Percentiles rank a stretch among this genome's conserved stretches.
These are phyloP conservation scores for Botrytis fabae DNA, from an alignment of 2,329 filamentous ascomycete species.

Conservation along the genomic window DNA sequence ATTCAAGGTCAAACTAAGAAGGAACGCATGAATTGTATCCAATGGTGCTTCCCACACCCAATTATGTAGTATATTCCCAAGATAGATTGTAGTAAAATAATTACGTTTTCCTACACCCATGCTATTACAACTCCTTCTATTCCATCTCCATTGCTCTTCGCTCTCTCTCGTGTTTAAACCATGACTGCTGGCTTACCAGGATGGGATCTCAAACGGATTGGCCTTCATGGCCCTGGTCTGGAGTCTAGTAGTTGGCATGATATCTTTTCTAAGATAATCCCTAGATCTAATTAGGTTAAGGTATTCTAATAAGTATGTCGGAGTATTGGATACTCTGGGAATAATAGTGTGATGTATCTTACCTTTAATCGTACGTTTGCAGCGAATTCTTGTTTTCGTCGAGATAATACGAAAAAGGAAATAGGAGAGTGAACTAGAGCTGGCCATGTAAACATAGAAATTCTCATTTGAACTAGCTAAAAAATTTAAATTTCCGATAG, in stretches of 20 bases:
- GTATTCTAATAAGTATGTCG: neutral
- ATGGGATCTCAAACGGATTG: neutral
- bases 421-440: neutral
- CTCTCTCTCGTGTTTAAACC: neutral
- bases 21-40: neutral
- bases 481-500: neutral
- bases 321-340: neutral
- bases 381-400: neutral
- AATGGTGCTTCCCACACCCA: neutral
- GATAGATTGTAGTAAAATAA: neutral
- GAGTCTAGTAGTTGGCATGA: neutral
- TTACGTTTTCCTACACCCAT: neutral
- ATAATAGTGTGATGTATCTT: neutral
- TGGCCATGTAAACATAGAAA: fast-evolving
- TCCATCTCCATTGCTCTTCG: neutral
- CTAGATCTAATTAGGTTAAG: neutral
- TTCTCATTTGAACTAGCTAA: neutral
- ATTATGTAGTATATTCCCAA: neutral
- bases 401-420: neutral
- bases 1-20: neutral
- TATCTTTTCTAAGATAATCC: neutral
- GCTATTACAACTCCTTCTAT: neutral
- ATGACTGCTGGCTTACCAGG: neutral
- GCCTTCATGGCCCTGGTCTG: neutral
- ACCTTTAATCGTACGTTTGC: neutral